Evolutionary conservation across 768 basidiomycete genomes (phyloP), one percentile per base, ranked within the genome.

Genomic region (Mycena galopus): DNA sequence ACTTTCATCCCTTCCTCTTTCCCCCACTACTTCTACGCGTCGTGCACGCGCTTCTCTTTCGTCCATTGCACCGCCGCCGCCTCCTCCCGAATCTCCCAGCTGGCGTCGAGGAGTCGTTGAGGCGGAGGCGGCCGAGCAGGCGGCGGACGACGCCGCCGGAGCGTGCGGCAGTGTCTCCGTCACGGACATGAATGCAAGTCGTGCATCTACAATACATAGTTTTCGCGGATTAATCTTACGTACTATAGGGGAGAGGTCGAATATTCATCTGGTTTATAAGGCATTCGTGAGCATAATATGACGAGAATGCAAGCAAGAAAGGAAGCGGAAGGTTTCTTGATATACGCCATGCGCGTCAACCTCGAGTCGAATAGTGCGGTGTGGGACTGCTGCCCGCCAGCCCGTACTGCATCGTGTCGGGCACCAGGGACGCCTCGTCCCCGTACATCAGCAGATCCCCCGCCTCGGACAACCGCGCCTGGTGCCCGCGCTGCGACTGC

Each of bases 391-490:
- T 70, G 25, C 29, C 68, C 37, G 30, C 67, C 64, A 75, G 27
- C 42, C 71, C 71, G 32, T 42, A 75, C 71, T 75, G 67, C 59
- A 65, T 60, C 53, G 74, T 75, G 53, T 75, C 74, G 27, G 71
- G 89, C 70, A 84, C 84, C 57, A 76, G 88, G 17, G 92, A 88
- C 82, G 89, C 87, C 25, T 89, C 89, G 19, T 90, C 89, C 0
- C 87, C 89, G 8, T 88, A 93, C 70, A 85, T 94, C 75, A 93
- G 91, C 17, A 92, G 55, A 42, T 75, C 92, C 4, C 93, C 93
- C 0, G 88, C 91, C 8, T 91, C 93, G 9, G 93, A 94, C 69
- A 75, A 16, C 30, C 73, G 73, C 25, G 65, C 78, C 42, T 78
- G 78, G 37, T 78, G 78, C 69, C 80, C 78, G 57, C 89, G 82